A percentile compares a stretch with the other conserved stretches of the same genome.
Evolutionary conservation across 2,329 filamentous ascomycete species (phyloP).

Genomic region (Knoxdaviesia proteae): DNA sequence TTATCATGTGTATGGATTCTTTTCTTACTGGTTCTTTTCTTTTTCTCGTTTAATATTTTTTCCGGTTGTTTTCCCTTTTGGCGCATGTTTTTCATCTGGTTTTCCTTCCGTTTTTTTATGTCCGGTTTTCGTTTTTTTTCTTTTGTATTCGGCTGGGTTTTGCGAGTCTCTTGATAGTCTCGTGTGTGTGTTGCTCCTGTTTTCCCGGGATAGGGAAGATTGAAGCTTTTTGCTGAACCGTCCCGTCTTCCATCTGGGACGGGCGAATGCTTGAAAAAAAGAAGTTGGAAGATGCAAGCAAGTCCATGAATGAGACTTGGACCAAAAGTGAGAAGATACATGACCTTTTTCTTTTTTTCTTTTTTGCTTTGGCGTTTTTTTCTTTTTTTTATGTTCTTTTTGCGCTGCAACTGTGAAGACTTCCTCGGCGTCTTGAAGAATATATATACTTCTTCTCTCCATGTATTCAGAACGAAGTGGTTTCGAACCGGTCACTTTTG

Average conservation of each 20-base stretch:
- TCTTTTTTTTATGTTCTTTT: neutral
- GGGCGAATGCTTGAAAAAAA: neutral
- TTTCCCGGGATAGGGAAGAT: neutral
- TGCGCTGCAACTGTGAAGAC: neutral
- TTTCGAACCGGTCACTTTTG: neutral
- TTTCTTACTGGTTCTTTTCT: constrained; percentile 1
- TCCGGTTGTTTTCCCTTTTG: neutral
- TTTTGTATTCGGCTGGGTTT: neutral
- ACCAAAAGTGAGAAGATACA: neutral
- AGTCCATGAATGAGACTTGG: neutral
- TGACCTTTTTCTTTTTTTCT: neutral
- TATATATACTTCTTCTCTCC: neutral
- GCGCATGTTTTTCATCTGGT: neutral
- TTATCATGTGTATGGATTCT: constrained; percentile 2
- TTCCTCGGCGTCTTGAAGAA: neutral
- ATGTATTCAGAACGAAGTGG: neutral
- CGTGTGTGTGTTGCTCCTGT: too few species aligned
- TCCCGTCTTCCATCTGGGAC: neutral
- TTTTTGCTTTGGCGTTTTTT: neutral
- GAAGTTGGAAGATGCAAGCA: neutral
- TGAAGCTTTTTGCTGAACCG: neutral
- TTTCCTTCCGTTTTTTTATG: neutral
- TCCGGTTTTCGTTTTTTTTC: neutral
- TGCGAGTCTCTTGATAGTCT: neutral
- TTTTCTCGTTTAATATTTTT: neutral